Conservation (phyloP, 305 asterid genomes). For the Solanum hybrid region DNA sequence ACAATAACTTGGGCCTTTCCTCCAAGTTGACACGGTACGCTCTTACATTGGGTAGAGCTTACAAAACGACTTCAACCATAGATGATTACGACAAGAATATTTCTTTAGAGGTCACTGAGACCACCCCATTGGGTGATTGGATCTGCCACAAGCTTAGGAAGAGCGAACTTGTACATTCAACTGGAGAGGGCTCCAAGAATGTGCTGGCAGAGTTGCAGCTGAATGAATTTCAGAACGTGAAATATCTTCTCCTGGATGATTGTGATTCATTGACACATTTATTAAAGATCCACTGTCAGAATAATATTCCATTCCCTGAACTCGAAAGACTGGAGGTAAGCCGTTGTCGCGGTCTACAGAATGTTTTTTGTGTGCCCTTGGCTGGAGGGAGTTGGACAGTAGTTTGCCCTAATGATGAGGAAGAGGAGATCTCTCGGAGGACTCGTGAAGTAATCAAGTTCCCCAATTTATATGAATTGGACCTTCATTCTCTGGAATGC, state of each 20-base stretch:
- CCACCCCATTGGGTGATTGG: not conserved
- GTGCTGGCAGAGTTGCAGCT: not conserved
- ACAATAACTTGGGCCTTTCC: not conserved
- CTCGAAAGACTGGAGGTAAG: not conserved
- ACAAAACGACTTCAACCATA: not conserved
- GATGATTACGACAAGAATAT: not conserved
- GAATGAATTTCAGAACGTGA: not conserved
- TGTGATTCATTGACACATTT: not conserved
- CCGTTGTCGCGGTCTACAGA: not conserved
- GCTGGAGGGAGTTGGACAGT: not conserved
- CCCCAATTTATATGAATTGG: not conserved
- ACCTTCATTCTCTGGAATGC: not conserved
- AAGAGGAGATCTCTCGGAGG: not conserved
- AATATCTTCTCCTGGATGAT: not conserved
- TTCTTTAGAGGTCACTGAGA: not conserved
- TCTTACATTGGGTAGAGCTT: not conserved
- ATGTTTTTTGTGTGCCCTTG: not conserved
- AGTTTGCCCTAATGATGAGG: not conserved
- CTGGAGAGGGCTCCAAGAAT: not conserved
- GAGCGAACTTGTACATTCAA: not conserved
- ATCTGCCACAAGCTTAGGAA: not conserved
- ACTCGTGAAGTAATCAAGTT: not conserved
- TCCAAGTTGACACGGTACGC: not conserved
- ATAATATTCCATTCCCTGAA: not conserved
- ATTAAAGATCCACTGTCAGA: not conserved